Conservation (phyloP, 768 basidiomycete species). For the Leccinum truebloodii region DNA sequence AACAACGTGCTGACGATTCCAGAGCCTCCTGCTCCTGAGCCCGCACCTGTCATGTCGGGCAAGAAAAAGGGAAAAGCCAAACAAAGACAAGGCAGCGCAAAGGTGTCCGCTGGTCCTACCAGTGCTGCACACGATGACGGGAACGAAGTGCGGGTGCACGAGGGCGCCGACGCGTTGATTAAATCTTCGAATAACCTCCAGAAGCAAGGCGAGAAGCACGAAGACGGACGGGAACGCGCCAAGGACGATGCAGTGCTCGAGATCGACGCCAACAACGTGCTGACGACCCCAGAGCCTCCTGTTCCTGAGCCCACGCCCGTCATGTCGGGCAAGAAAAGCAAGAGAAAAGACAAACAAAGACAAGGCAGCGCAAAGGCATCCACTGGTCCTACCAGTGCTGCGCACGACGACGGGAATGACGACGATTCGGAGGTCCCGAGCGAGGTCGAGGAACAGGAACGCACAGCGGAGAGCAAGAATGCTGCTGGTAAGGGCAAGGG, state of each 20-base stretch:
- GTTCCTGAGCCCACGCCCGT: neutral
- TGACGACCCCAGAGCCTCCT: slow-evolving; percentile 19
- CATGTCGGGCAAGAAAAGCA: slow-evolving; percentile 13
- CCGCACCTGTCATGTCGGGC: neutral
- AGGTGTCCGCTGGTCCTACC: slow-evolving; percentile 11
- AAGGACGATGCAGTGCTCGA: slow-evolving; percentile 80
- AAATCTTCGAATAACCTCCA: slow-evolving; percentile 77
- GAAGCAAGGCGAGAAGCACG: slow-evolving; percentile 59
- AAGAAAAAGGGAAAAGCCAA: slow-evolving; percentile 22
- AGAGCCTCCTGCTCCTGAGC: slow-evolving; percentile 7
- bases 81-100: neutral
- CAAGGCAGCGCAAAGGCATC: slow-evolving; percentile 1
- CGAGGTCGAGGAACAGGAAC: slow-evolving; percentile 55
- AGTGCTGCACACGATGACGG: neutral
- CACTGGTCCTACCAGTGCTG: slow-evolving; percentile 8
- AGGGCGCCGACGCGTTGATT: slow-evolving; percentile 55
- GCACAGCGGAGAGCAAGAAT: slow-evolving; percentile 34
- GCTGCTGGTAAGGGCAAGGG: slow-evolving; percentile 27
- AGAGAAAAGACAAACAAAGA: slow-evolving; percentile 15
- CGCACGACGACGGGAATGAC: slow-evolving; percentile 15
- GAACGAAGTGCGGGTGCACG: slow-evolving; percentile 50
- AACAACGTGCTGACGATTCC: slow-evolving; percentile 23
- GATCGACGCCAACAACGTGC: slow-evolving; percentile 46
- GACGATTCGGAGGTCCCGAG: slow-evolving; percentile 59
- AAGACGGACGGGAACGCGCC: slow-evolving; percentile 57